These are phyloP conservation scores for Podaxis pistillaris DNA, from an alignment of 768 basidiomycete genomes.

Conservation along the genomic window DNA sequence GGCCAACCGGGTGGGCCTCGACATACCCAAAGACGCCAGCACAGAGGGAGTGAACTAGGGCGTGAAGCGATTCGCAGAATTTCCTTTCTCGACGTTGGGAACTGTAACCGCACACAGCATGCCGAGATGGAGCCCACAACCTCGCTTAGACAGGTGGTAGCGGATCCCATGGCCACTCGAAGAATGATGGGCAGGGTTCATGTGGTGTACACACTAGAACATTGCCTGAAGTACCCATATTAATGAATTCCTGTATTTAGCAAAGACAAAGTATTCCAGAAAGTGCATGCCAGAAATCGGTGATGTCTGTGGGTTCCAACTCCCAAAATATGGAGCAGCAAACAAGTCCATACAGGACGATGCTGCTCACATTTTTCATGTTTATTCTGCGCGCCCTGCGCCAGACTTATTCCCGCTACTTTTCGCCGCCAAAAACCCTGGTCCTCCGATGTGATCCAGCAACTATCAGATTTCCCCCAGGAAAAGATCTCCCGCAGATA, in stretches of 20 bases:
- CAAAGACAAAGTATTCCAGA: neutral
- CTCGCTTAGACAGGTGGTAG: neutral
- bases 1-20: constrained; percentile 81
- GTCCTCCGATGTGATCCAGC: constrained; percentile 64
- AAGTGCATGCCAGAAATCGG: neutral
- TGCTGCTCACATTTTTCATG: constrained; percentile 19
- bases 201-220: neutral
- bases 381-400: constrained; percentile 30
- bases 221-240: neutral
- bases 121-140: neutral
- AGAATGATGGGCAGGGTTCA: neutral
- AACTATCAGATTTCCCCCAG: constrained; percentile 52
- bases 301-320: neutral
- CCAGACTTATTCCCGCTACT: constrained; percentile 26
- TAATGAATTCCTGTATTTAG: neutral
- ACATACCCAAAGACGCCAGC: constrained; percentile 59
- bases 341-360: constrained; percentile 11
- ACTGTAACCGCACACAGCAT: too few species aligned
- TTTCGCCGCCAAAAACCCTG: constrained; percentile 28
- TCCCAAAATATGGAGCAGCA: neutral
- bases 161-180: neutral
- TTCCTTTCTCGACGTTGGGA: neutral
- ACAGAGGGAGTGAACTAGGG: constrained; percentile 22
- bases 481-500: constrained; percentile 46
- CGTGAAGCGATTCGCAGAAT: neutral